Base-by-base conservation (phyloP, 495 filamentous ascomycete genomes). In the Penicillium coffeae region DNA sequence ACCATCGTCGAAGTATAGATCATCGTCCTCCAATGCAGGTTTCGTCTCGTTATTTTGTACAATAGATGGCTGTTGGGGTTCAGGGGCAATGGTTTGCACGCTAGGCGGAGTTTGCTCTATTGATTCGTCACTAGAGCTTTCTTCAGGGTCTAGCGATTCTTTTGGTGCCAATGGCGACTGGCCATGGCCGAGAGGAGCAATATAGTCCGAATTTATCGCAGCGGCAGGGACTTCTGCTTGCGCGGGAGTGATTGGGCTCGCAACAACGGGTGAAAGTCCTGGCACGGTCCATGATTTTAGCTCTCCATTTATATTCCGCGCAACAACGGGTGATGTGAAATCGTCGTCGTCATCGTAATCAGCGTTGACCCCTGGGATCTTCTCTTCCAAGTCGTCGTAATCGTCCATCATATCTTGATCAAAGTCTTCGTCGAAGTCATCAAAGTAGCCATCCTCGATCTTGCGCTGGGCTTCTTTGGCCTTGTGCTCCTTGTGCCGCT, bases 1-100 rank as follows among this genome's bases (percentile, higher is more conserved):
- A 2, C 88, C 89, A 54, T 90, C 86, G 47, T 91, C 84, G 51
- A 87, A 93, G 57, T 93, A 93, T 35, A 93, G 64, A 48, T 92
- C 88, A 54, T 92, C 88, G 22, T 83, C 59, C 30, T 53, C 79
- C 21, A 81, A 72, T 14, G 67, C 52, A 27, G 68, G 57, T 14
- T 35, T 18, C 18, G 41, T 37, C 16, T 41, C 14, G 22, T 43
- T 18, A 21, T 51, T 43, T 1, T 55, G 18, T 18, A 19, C 6
- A 5, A 13, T 30, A 30, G 4, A 30, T 30, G 25, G 8, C 15
- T 45, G 30, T 6, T 21, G 30, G 7, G 15, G 3, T 21, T 45
- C 15, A 13, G 32, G 27, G 3, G 9, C 13, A 7, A 43, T 32
- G 21, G 22, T 0, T 8, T 18, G 8, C 35, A 38, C n/a, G 1